Percentiles rank a stretch among this genome's conserved stretches.
These are phyloP conservation scores for Ceratobasidium papillatum DNA, from an alignment of 1,284 basidiomycete species.

Conservation along the genomic window DNA sequence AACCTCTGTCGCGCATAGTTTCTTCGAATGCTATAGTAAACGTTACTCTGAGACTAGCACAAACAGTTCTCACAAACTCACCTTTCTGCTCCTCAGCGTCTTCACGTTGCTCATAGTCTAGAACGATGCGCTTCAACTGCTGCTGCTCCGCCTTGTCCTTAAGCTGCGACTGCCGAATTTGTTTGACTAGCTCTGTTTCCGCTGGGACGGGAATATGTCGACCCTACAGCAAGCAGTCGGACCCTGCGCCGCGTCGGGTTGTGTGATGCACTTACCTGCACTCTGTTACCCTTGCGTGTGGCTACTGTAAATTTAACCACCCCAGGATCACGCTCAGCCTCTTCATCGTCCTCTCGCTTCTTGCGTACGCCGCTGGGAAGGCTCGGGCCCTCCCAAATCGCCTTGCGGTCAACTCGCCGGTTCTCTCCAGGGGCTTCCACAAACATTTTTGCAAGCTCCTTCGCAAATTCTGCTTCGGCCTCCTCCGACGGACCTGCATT, in stretches of 20 bases:
- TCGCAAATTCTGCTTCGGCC: conserved; percentile 92
- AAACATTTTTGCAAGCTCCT: conserved; percentile 95
- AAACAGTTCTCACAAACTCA: conserved; percentile 19
- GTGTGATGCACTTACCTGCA: conserved; percentile 68
- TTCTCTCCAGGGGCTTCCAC: conserved; percentile 84
- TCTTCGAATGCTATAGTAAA: conserved; percentile 42
- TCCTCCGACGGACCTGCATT: conserved; percentile 80
- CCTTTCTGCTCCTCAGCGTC: conserved; percentile 55
- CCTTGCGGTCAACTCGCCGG: conserved; percentile 85
- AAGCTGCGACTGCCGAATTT: conserved; percentile 87
- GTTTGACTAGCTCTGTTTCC: conserved; percentile 85
- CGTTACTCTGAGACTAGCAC: neutral
- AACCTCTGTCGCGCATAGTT: conserved; percentile 43
- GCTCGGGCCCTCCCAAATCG: conserved; percentile 87
- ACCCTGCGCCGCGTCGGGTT: neutral
- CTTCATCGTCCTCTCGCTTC: conserved; percentile 63
- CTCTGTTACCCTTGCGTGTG: conserved; percentile 93
- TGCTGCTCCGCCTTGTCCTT: conserved; percentile 95
- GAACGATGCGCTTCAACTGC: conserved; percentile 90
- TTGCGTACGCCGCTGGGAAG: conserved; percentile 66
- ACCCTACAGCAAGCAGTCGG: conserved; percentile 58
- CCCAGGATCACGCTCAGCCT: conserved; percentile 56
- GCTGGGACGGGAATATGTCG: conserved; percentile 88
- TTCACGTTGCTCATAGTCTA: conserved; percentile 85
- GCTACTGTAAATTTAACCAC: conserved; percentile 95